phyloP scores from a whole-genome alignment of 805 yeast species.

The Kodamaea restingae region DNA sequence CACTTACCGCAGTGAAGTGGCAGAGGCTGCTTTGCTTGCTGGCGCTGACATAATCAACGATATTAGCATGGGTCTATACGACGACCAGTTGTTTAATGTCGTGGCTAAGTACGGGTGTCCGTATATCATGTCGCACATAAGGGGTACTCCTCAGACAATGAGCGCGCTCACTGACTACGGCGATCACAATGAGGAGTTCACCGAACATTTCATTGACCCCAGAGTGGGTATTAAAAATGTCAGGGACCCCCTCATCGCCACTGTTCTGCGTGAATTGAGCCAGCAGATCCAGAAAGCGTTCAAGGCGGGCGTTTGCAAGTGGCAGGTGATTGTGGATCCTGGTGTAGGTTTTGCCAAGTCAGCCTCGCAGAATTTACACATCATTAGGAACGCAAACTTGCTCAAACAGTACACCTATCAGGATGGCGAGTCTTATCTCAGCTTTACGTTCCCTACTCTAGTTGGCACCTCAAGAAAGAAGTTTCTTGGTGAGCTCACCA shows the following conservation, averaged over 20 bases:
- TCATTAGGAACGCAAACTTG: conserved; percentile 51
- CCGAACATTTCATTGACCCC: conserved; percentile 34
- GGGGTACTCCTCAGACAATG: conserved; percentile 84
- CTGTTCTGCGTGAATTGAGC: conserved; percentile 63
- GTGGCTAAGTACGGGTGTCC: conserved; percentile 72
- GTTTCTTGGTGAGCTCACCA: conserved; percentile 75
- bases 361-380: conserved; percentile 59
- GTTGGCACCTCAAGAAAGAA: conserved; percentile 87
- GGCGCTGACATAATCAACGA: conserved; percentile 95
- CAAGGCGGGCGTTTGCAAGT: conserved; percentile 63
- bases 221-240: conserved; percentile 11
- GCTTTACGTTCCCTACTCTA: conserved; percentile 60
- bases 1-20: conserved; percentile 77
- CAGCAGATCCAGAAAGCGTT: conserved; percentile 53
- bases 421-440: conserved; percentile 29
- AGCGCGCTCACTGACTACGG: conserved; percentile 51
- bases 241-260: conserved; percentile 42
- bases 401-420: conserved; percentile 46
- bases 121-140: conserved; percentile 74
- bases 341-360: conserved; percentile 96
- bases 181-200: conserved; percentile 30
- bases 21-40: conserved; percentile 56
- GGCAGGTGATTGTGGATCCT: conserved; percentile 93
- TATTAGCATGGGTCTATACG: conserved; percentile 75
- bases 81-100: conserved; percentile 58